Base-by-base conservation (phyloP, 148 eudicot genomes). In the Spergularia marina region DNA sequence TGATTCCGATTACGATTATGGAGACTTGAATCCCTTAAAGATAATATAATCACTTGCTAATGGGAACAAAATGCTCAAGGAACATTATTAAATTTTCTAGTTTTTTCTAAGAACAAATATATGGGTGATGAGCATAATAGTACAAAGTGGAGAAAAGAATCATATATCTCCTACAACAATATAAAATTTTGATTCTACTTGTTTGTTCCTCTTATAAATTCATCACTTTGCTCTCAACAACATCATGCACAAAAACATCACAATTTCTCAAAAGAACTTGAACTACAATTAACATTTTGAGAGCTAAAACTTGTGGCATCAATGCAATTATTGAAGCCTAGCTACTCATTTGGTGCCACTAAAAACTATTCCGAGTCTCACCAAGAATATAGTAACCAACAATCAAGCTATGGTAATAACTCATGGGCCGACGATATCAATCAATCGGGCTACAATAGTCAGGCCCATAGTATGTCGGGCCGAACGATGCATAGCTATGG, bases 321-420 rank as follows among this genome's bases (percentile, higher is more conserved):
- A 16, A 81, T 80, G 78, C 69, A 76, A 81, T 40, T 72, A 58
- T 34, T 0, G 72, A 76, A 81, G 76, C 80, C 70, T 9, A 64
- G 53, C 44, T 71, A 40, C 65, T 49, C 76, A 59, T 70, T 12
- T 75, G 78, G 75, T 63, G 65, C 78, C 30, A 70, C 52, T 56
- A 78, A 30, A 51, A 70, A 51, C 54, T 76, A 34, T 49, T 59
- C 72, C 3, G 63, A 71, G 71, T 80, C 77, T 66, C 76, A 71
- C 54, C 76, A 80, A 71, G 79, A 80, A 58, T 62, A 58, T 52
- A 76, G 40, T 58, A 75, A 65, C 17, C 67, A 75, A 12, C 72
- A 80, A 57, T 70, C 79, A 30, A 70, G 53, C 76, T 66, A 72
- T 47, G 65, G 36, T 49, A 11, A 60, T 2, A 64, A 59, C 18